A percentile compares a stretch with the other conserved stretches of the same genome.
Evolutionary conservation across 2,329 filamentous ascomycete species (phyloP).

Genomic region (Lizonia empirigonia): DNA sequence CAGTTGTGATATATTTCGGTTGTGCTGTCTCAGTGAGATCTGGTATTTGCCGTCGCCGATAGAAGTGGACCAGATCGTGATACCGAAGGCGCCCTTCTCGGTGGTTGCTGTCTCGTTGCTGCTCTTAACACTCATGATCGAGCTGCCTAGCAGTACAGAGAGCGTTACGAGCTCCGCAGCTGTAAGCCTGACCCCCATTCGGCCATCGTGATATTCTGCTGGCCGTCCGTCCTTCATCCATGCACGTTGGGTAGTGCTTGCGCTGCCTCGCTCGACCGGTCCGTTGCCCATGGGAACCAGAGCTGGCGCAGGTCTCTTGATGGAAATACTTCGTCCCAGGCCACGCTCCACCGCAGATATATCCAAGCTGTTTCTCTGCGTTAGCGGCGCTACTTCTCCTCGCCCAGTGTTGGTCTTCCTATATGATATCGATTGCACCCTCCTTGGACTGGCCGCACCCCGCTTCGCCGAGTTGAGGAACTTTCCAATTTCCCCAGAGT

Average conservation of each 20-base stretch:
- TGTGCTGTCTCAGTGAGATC: slow-evolving; percentile 33
- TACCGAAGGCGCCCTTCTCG: slow-evolving; percentile 34
- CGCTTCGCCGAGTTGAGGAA: slow-evolving; percentile 30
- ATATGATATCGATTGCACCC: slow-evolving; percentile 29
- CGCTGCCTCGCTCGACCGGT: slow-evolving; percentile 8
- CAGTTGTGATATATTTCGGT: slow-evolving; percentile 30
- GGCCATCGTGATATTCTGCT: slow-evolving; percentile 23
- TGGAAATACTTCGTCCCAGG: slow-evolving; percentile 22
- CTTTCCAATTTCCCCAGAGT: slow-evolving; percentile 30
- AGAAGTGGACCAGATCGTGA: slow-evolving; percentile 27
- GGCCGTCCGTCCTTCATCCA: slow-evolving; percentile 38
- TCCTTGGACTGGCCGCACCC: slow-evolving; percentile 13
- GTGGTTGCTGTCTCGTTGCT: background rate
- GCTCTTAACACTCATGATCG: slow-evolving; percentile 12
- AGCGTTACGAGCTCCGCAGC: slow-evolving; percentile 35
- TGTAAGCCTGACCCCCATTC: slow-evolving; percentile 25
- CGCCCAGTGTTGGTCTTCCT: slow-evolving; percentile 15
- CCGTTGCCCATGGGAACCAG: slow-evolving; percentile 23
- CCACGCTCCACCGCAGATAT: slow-evolving; percentile 23
- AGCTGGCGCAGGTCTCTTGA: slow-evolving; percentile 20
- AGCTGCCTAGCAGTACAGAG: slow-evolving; percentile 37
- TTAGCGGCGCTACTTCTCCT: slow-evolving; percentile 16
- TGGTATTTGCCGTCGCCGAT: slow-evolving; percentile 24
- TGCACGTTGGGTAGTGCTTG: slow-evolving; percentile 12
- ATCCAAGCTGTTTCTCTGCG: slow-evolving; percentile 28